Evolutionary conservation across 257 asterid genomes (phyloP), one percentile per base, ranked within the genome.

Genomic region (Scutellaria baicalensis): DNA sequence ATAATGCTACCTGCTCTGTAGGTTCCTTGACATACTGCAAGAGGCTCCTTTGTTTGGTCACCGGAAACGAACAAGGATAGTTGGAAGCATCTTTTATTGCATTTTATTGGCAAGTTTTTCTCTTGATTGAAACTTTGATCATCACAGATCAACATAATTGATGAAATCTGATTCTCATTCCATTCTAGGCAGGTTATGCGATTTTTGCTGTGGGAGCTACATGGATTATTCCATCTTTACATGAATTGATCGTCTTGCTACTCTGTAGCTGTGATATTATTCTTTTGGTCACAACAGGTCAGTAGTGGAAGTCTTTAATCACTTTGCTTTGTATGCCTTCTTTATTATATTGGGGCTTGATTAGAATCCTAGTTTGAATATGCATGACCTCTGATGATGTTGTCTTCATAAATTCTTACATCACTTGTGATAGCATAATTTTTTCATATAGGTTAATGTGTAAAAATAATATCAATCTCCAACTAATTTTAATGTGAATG

Each of bases 41-140:
- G 99, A 89, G 75, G 97, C 96, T 79, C 97, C 99, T 66, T 81
- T 94, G 77, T 91, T 83, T 77, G 96, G 99, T 71, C 96, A 89
- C 57, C 87, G 97, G 79, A 91, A 86, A 88, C 92, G 93, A 21
- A 85, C 97, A 18, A 80, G 85, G 77, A 75, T 89, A 20, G 13
- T 85, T 63, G 96, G 95, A 77, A 89, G 99, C 70, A 68, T 91
- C 77, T 79, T 91, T 68, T 94, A 91, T 75, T 87, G 96, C 77
- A 69, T 94, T 49, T 42, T 94, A 72, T 77, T 94, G 96, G 97
- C 90, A 89, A 84, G 99, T 82, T 70, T 52, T 77, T 73, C 43
- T 45, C 58, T 11, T 48, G 14, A 10, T 52, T 43, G 59, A 35
- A 45, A 59, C 59, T 40, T 48, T 23, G 35, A 54, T 33, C 48